Base-by-base conservation (phyloP, 176 grass and related monocot genomes). In the Pharus latifolius region DNA sequence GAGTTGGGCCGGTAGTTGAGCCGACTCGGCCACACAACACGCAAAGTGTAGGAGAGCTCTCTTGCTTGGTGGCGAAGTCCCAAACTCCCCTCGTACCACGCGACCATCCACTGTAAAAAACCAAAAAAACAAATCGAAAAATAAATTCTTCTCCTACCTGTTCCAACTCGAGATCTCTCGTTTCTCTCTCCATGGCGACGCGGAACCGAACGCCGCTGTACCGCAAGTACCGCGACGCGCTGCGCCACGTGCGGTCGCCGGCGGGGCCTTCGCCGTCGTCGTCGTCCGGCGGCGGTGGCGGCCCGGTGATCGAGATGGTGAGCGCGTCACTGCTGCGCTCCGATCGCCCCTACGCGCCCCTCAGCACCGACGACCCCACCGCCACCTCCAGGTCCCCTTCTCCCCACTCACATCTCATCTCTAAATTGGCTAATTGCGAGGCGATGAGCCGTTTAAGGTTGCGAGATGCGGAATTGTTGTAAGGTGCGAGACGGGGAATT, bases 311-410 rank as follows among this genome's bases (percentile, higher is more conserved):
- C 75, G 96, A 99, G 76, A 88, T 99, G 73, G 64, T 81, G 33
- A 80, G 47, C 62, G 28, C 82, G 74, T 94, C 90, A 11, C 72
- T 94, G 28, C 87, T 99, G 16, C 96, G 76, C 28, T 42, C 76
- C 56, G 87, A 94, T 57, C 84, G 90, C 22, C 20, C 76, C 50
- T 99, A 99, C 82, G 73, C 63, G 5, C 96, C 90, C 65, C 90
- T 99, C 79, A 99, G 90, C 87, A 95, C 90, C 20, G 84, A 99
- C 19, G 96, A 99, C 49, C 82, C 87, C 68, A 81, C 90, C 72
- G 79, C 47, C 49, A 61, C 78, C 33, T 91, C 84, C 71, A 99
- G 96, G 90, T 99, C 17, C 22, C 42, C 30, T 41, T 11, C 49
- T 41, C 3, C 54, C 52, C 25, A 12, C 5, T 16, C 17, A 30